Evolutionary conservation across 148 eudicot species (phyloP).

Genomic region (Hydrangea macrophylla): DNA sequence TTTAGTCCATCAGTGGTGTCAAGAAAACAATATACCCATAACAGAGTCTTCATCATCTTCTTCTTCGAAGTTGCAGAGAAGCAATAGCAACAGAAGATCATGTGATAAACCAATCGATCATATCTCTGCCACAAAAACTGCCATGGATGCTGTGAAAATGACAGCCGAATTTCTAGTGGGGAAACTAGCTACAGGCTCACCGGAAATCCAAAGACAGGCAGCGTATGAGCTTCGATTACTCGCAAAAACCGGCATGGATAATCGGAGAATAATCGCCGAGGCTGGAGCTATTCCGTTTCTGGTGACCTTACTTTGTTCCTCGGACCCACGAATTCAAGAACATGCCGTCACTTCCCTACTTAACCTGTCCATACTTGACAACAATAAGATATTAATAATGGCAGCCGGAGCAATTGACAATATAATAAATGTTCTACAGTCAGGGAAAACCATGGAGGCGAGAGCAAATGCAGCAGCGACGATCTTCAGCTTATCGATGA

Average conservation of each 20-base stretch:
- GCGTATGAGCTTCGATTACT: slow-evolving; percentile 60
- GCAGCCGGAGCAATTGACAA: slow-evolving; percentile 44
- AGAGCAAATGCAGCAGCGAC: slow-evolving; percentile 68
- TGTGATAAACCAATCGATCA: slow-evolving; percentile 37
- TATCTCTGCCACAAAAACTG: slow-evolving; percentile 34
- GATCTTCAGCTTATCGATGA: slow-evolving; percentile 47
- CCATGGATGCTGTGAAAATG: slow-evolving; percentile 36
- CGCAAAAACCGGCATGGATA: slow-evolving; percentile 61
- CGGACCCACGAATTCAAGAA: slow-evolving; percentile 55
- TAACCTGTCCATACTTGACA: slow-evolving; percentile 56
- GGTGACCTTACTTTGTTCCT: slow-evolving; percentile 39
- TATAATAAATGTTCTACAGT: slow-evolving; percentile 31
- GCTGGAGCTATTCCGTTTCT: slow-evolving; percentile 67
- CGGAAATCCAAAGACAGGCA: slow-evolving; percentile 48
- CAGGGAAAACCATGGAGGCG: slow-evolving; percentile 54
- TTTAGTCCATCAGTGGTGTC: slow-evolving; percentile 54
- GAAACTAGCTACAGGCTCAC: slow-evolving; percentile 52
- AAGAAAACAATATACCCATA: slow-evolving; percentile 40
- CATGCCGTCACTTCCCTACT: slow-evolving; percentile 58
- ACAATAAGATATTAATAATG: slow-evolving; percentile 51
- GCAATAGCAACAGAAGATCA: slow-evolving; percentile 26
- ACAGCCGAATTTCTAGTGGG: slow-evolving; percentile 54
- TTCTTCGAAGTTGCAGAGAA: slow-evolving; percentile 27
- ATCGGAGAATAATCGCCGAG: slow-evolving; percentile 48
- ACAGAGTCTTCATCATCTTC: slow-evolving; percentile 23